Percentiles rank a stretch among this genome's conserved stretches.
Conservation (phyloP, 306 rosid genomes). For the Ormosia emarginata region DNA sequence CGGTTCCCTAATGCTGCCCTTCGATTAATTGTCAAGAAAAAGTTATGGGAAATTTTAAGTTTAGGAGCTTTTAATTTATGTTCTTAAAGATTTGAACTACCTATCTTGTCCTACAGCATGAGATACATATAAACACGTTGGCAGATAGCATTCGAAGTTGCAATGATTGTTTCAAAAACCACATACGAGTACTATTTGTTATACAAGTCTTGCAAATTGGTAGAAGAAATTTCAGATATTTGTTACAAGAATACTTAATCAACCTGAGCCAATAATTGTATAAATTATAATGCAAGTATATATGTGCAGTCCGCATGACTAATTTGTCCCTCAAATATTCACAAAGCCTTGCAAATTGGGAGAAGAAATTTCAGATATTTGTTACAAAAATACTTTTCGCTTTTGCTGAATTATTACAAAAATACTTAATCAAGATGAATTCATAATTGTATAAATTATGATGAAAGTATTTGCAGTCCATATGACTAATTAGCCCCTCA, state of each 20-base stretch:
- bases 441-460: neutral
- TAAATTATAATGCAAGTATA: neutral
- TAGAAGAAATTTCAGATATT: neutral
- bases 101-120: neutral
- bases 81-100: neutral
- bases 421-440: neutral
- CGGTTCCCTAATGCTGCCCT: neutral
- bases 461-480: neutral
- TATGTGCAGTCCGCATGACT: neutral
- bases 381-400: no score
- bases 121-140: neutral
- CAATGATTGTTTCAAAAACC: neutral
- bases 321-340: neutral
- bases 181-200: neutral
- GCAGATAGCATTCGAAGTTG: neutral
- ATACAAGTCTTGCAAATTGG: neutral
- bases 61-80: neutral
- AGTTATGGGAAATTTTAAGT: neutral
- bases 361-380: neutral
- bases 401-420: neutral
- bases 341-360: neutral
- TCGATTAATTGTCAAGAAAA: neutral
- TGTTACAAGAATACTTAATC: neutral
- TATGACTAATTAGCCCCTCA: neutral
- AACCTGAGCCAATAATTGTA: neutral